These are phyloP conservation scores for Xerophyta viscosa DNA, from an alignment of 106 monocot genomes.

Conservation along the genomic window DNA sequence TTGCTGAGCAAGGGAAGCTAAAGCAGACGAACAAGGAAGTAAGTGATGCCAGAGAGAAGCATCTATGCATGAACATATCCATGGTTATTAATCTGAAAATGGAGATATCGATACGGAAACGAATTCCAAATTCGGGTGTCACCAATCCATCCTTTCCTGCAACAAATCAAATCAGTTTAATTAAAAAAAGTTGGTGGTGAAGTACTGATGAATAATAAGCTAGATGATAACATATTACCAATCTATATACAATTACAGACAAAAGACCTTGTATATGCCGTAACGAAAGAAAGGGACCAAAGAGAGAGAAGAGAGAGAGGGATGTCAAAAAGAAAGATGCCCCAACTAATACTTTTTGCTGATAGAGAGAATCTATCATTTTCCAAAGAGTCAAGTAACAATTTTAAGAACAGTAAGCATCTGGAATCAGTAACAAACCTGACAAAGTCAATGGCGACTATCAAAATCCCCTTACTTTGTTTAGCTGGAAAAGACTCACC, in stretches of 20 bases:
- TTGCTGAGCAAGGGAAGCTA: conserved; percentile 14
- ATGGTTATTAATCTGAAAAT: conserved; percentile 15
- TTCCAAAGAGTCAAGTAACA: too few relatives aligned
- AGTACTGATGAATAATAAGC: neutral
- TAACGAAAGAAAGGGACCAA: too few relatives aligned
- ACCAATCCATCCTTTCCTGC: conserved; percentile 9
- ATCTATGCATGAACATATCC: conserved; percentile 21
- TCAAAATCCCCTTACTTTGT: neutral
- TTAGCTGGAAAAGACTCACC: neutral
- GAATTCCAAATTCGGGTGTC: neutral
- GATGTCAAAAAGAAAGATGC: too few relatives aligned
- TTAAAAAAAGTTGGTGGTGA: neutral
- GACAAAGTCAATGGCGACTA: neutral
- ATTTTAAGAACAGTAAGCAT: too few relatives aligned
- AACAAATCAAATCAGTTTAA: conserved; percentile 7
- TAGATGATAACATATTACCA: neutral
- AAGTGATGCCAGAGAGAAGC: conserved; percentile 10
- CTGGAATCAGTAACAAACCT: neutral
- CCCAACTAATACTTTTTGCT: too few relatives aligned
- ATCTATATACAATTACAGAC: too few relatives aligned
- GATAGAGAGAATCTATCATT: too few relatives aligned
- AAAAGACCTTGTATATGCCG: too few relatives aligned
- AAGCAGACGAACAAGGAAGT: conserved; percentile 15
- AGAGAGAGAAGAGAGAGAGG: too few relatives aligned
- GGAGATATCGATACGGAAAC: neutral